These are phyloP conservation scores for Cudoniella acicularis DNA, from an alignment of 495 filamentous ascomycete genomes.

Conservation along the genomic window DNA sequence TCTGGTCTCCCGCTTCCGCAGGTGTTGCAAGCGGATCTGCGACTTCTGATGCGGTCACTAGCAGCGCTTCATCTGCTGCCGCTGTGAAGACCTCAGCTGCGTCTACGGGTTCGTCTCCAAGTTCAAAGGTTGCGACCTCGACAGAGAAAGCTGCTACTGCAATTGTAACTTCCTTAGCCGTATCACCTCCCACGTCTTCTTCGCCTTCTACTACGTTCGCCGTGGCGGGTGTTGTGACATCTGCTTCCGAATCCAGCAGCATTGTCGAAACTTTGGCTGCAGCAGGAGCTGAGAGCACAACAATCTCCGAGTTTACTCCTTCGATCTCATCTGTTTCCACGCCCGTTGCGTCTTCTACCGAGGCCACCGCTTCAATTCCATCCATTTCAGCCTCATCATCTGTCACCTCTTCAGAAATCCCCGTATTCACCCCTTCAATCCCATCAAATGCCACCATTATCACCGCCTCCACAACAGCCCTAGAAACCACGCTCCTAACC, in stretches of 20 bases:
- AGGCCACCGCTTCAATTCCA: neutral
- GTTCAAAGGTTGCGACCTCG: neutral
- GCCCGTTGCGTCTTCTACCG: neutral
- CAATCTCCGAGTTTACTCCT: neutral
- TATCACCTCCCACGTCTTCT: neutral
- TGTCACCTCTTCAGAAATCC: no score
- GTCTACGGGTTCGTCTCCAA: neutral
- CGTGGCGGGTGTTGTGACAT: neutral
- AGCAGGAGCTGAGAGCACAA: neutral
- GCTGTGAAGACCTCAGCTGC: neutral
- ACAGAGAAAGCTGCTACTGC: neutral
- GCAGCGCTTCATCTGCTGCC: neutral
- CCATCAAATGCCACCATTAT: no score
- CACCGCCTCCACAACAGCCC: no score
- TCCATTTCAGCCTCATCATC: neutral
- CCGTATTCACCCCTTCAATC: no score
- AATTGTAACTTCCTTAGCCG: neutral
- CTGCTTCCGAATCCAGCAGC: neutral
- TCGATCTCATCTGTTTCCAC: neutral
- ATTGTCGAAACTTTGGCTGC: neutral
- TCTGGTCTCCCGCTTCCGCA: constrained; percentile 2
- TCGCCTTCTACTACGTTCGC: neutral
- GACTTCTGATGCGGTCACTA: neutral
- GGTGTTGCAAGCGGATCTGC: constrained; percentile 3
- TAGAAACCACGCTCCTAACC: neutral